These are phyloP conservation scores for Liriodendron chinense DNA, from an alignment of 164 flowering plant genomes.

Conservation along the genomic window DNA sequence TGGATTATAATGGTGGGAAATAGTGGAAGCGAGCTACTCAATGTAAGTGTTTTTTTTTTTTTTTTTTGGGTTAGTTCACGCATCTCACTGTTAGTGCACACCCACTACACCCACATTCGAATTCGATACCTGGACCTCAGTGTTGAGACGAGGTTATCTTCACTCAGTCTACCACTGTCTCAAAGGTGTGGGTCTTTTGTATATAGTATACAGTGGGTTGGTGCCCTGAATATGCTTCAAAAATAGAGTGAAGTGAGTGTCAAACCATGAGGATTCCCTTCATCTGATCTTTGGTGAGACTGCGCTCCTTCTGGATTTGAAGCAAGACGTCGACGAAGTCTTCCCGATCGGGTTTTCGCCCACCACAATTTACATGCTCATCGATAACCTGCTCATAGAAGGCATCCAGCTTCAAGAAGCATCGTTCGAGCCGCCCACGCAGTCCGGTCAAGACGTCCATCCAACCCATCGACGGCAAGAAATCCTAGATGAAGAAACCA, in stretches of 20 bases:
- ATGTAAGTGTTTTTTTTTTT: too few species aligned
- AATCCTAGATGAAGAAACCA: background rate
- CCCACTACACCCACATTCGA: too few species aligned
- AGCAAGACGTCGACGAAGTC: background rate
- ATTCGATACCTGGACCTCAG: too few species aligned
- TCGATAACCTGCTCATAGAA: slow-evolving; percentile 5
- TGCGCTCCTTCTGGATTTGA: background rate
- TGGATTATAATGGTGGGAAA: too few species aligned
- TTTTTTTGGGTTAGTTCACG: too few species aligned
- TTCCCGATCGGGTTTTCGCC: background rate
- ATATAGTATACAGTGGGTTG: too few species aligned
- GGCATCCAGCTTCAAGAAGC: background rate
- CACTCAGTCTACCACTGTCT: too few species aligned
- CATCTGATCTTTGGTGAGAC: background rate
- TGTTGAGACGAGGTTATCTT: too few species aligned
- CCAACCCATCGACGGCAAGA: slow-evolving; percentile 7
- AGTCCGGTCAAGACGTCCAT: background rate
- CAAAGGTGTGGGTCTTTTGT: too few species aligned
- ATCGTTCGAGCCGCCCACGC: background rate
- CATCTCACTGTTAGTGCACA: too few species aligned
- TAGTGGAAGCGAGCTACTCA: too few species aligned
- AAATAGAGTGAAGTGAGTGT: background rate
- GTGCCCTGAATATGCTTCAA: too few species aligned
- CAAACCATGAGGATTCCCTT: slow-evolving; percentile 1
- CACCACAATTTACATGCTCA: background rate